Evolutionary conservation across 2,329 filamentous ascomycete genomes (phyloP).

Genomic region (Ophiocordyceps camponoti-rufipedis): DNA sequence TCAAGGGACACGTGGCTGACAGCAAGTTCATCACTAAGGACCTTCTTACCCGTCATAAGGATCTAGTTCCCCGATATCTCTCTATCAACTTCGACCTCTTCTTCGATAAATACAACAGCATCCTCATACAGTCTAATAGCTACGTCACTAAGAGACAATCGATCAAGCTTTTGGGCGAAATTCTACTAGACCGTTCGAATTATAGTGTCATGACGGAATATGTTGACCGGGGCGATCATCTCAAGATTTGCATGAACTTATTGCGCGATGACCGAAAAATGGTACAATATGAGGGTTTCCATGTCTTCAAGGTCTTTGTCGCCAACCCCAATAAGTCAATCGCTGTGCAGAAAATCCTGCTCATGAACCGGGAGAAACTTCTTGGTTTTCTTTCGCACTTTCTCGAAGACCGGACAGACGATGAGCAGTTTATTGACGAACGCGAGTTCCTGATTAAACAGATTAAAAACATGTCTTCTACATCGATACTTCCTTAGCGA

Average conservation of each 20-base stretch:
- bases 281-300: conserved; percentile 98
- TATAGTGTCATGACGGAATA: conserved; percentile 98
- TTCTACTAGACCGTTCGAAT: conserved; percentile 84
- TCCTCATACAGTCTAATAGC: conserved; percentile 76
- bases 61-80: conserved; percentile 74
- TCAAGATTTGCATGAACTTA: conserved; percentile 97
- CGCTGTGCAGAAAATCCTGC: conserved; percentile 82
- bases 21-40: conserved; percentile 35
- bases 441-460: conserved; percentile 94
- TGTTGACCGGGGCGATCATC: conserved; percentile 83
- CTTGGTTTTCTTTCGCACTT: conserved; percentile 81
- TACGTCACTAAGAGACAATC: conserved; percentile 98
- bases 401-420: conserved; percentile 84
- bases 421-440: conserved; percentile 97
- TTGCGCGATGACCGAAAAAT: conserved; percentile 91
- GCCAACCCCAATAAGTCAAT: conserved; percentile 97
- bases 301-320: conserved; percentile 99
- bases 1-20: no score
- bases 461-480: conserved; percentile 52
- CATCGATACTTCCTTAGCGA: conserved; percentile 33
- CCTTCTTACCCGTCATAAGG: conserved; percentile 85
- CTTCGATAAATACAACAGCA: conserved; percentile 77
- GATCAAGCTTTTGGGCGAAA: conserved; percentile 91
- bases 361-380: conserved; percentile 89
- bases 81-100: conserved; percentile 83